Conservation (phyloP, 768 basidiomycete genomes). For the Mycena galopus region DNA sequence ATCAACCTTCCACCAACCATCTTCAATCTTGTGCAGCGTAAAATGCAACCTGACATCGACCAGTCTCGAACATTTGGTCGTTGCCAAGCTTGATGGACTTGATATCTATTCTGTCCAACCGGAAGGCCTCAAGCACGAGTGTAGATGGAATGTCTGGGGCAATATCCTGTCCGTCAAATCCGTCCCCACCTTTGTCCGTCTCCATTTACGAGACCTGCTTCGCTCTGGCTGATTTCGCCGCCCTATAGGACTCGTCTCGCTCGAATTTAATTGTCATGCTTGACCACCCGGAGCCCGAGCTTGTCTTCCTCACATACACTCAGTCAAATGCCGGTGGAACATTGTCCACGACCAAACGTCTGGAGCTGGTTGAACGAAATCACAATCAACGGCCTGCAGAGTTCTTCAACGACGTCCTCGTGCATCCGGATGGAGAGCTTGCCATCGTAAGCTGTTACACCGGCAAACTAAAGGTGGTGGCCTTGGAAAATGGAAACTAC, state of each 20-base stretch:
- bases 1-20: conserved; percentile 82
- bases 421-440: conserved; percentile 73
- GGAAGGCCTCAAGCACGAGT: conserved; percentile 72
- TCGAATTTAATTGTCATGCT: conserved; percentile 75
- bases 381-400: conserved; percentile 69
- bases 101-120: conserved; percentile 77
- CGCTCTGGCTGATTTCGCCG: conserved; percentile 11
- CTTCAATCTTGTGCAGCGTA: conserved; percentile 77
- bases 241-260: conserved; percentile 48
- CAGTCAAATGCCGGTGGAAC: conserved; percentile 50
- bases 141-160: conserved; percentile 77
- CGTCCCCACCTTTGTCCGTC: conserved; percentile 66
- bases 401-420: conserved; percentile 76
- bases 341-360: conserved; percentile 57
- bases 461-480: conserved; percentile 77
- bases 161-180: conserved; percentile 68
- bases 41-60: conserved; percentile 73
- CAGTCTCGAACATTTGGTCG: conserved; percentile 72
- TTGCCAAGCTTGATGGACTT: conserved; percentile 75
- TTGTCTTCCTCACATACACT: conserved; percentile 71
- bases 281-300: conserved; percentile 82
- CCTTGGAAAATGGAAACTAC: conserved; percentile 66
- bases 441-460: conserved; percentile 76
- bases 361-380: conserved; percentile 67
- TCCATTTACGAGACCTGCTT: neutral